Conservation (phyloP, 352 stramenopile genomes). For the Phytophthora hibernalis region DNA sequence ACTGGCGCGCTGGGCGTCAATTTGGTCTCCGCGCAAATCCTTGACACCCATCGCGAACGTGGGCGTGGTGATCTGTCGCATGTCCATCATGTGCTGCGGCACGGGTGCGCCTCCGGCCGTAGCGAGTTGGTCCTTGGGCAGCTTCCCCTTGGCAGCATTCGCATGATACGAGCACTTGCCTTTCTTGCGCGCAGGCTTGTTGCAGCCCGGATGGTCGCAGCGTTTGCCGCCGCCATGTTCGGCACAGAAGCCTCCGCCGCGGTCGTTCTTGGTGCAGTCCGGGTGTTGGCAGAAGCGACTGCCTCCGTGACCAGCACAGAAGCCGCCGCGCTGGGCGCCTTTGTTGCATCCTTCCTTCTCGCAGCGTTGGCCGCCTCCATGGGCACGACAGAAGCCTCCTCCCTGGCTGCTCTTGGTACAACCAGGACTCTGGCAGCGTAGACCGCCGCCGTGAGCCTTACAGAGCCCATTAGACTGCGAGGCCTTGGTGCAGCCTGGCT, state of each 20-base stretch:
- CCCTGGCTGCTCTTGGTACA: slow-evolving; percentile 88
- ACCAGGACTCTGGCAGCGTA: slow-evolving; percentile 73
- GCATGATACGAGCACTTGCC: slow-evolving; percentile 90
- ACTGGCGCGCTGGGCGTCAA: slow-evolving; percentile 52
- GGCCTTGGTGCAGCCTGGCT: slow-evolving; percentile 81
- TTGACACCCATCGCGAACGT: slow-evolving; percentile 57
- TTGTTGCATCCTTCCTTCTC: slow-evolving; percentile 88
- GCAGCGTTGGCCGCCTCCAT: slow-evolving; percentile 86
- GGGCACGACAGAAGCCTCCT: slow-evolving; percentile 84
- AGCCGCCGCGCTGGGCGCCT: slow-evolving; percentile 78
- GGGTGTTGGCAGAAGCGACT: slow-evolving; percentile 81
- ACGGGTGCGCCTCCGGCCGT: slow-evolving; percentile 19
- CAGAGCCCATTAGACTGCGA: slow-evolving; percentile 88
- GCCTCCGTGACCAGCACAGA: slow-evolving; percentile 86
- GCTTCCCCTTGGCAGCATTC: slow-evolving; percentile 77
- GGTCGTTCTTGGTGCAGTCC: slow-evolving; percentile 91
- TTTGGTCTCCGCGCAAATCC: slow-evolving; percentile 44
- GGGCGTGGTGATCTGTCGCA: slow-evolving; percentile 81
- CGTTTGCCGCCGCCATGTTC: slow-evolving; percentile 88
- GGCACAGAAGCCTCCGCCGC: slow-evolving; percentile 85
- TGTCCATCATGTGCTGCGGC: slow-evolving; percentile 82
- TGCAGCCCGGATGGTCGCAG: slow-evolving; percentile 78
- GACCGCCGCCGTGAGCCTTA: slow-evolving; percentile 83
- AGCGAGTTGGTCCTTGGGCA: slow-evolving; percentile 54
- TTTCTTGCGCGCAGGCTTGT: slow-evolving; percentile 85